Base-by-base conservation (phyloP, 352 stramenopile genomes). In the Globisporangium yorkense region DNA sequence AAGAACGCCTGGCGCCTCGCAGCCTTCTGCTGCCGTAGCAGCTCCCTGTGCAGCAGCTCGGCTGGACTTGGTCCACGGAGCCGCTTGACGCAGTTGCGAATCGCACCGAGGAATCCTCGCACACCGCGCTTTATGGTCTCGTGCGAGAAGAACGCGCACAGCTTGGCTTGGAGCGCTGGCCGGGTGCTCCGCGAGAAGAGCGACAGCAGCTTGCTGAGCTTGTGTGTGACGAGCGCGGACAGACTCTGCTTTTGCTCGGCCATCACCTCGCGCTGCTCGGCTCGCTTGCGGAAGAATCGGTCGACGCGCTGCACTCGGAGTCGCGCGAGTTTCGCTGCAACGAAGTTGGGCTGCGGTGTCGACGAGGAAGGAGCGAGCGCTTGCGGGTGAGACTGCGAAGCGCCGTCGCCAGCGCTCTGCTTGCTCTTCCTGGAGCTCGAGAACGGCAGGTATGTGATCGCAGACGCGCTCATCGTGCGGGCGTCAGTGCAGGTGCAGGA, bases 391-490 rank as follows among this genome's bases (percentile, higher is more conserved):
- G 10, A 1, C 13, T 7, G 39, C 10, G 39, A 43, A 37, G 33
- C 33, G 33, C 33, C 33, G 20, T 41, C 43, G 29, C 20, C 16
- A 16, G 40, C 49, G 13, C 27, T 49, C 40, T 35, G 46, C n/a
- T 2, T 20, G 15, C 35, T 39, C n/a, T 51, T 62, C 39, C 56
- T 51, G 20, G 44, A 20, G 13, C 13, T 24, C 39, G n/a, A 27
- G n/a, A 62, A 57, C 7, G 57, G 49, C 50, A 62, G 39, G 35
- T 51, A 51, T 20, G 57, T 62, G 57, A 57, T 57, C 27, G 40
- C 39, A 43, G 24, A 29, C n/a, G 27, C 41, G 33, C 9, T 10
- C 6, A 37, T 35, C 53, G 48, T 57, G 41, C 49, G 9, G 52
- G 37, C 48, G 3, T 37, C 24, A 27, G 24, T 27, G 24, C 24